Percentiles rank a stretch among this genome's conserved stretches.
These are phyloP conservation scores for Plasmopara halstedii DNA, from an alignment of 352 stramenopile genomes.

Conservation along the genomic window DNA sequence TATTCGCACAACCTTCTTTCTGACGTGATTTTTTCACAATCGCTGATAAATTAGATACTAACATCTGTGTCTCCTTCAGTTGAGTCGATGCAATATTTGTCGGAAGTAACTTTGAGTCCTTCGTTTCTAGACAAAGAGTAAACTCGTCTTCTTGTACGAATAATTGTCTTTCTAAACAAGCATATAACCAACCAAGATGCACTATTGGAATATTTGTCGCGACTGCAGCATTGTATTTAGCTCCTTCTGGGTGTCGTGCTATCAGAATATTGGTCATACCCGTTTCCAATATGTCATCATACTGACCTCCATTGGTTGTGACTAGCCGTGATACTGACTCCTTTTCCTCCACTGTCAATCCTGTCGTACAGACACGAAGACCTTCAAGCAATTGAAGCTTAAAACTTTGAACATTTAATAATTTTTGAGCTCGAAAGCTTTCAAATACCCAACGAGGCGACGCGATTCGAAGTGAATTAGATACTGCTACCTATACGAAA, in stretches of 20 bases:
- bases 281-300: conserved; percentile 52
- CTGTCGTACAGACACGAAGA: conserved; percentile 55
- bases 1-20: neutral
- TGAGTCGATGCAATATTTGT: conserved; percentile 32
- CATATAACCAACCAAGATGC: conserved; percentile 61
- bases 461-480: conserved; percentile 33
- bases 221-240: conserved; percentile 59
- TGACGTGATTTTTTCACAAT: conserved; percentile 24
- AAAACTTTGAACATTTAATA: conserved; percentile 35
- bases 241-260: conserved; percentile 39
- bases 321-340: conserved; percentile 43
- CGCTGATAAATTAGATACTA: conserved; percentile 18
- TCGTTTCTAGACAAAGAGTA: conserved; percentile 24
- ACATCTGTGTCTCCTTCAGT: conserved; percentile 27
- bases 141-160: conserved; percentile 47
- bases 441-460: conserved; percentile 62
- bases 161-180: conserved; percentile 42
- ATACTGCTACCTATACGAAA: conserved; percentile 35
- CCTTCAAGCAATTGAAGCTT: conserved; percentile 43
- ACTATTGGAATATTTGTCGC: conserved; percentile 56
- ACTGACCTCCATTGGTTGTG: conserved; percentile 34
- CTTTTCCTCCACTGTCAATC: conserved; percentile 43
- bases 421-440: conserved; percentile 37
- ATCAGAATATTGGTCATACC: conserved; percentile 57
- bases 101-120: conserved; percentile 13